A percentile compares a stretch with the other conserved stretches of the same genome.
These are phyloP conservation scores for Nothopassalora personata DNA, from an alignment of 2,329 filamentous ascomycete species.

Conservation along the genomic window DNA sequence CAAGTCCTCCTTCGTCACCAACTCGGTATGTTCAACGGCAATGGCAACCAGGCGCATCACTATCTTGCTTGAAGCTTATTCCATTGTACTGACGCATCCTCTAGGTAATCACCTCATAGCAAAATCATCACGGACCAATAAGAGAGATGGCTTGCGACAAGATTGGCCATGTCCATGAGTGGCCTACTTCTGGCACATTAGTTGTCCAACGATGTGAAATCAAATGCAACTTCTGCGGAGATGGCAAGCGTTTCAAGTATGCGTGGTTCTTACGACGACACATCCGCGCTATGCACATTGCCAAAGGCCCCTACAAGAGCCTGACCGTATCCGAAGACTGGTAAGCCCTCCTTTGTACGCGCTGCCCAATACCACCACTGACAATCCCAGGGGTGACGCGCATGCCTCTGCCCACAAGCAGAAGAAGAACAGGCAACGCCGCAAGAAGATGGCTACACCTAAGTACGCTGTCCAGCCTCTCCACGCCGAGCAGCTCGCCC, in stretches of 20 bases:
- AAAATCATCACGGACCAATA: neutral
- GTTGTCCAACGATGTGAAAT: slow-evolving; percentile 27
- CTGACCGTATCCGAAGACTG: slow-evolving; percentile 18
- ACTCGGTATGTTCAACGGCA: neutral
- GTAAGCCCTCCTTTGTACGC: slow-evolving; percentile 11
- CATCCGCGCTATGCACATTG: slow-evolving; percentile 23
- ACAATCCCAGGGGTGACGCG: slow-evolving; percentile 1
- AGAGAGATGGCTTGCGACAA: slow-evolving; percentile 26
- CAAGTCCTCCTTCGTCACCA: neutral
- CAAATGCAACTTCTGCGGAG: slow-evolving; percentile 25
- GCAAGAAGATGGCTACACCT: neutral
- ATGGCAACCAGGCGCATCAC: neutral
- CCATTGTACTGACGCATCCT: neutral
- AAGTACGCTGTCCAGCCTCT: neutral
- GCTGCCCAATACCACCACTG: neutral
- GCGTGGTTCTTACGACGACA: slow-evolving; percentile 30
- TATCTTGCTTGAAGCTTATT: neutral
- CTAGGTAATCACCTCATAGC: neutral
- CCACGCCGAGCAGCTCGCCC: neutral
- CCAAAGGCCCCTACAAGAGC: slow-evolving; percentile 10
- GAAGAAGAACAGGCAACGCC: neutral
- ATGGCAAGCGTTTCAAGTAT: slow-evolving; percentile 22
- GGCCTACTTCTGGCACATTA: slow-evolving; percentile 23
- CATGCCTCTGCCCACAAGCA: neutral
- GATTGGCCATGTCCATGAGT: slow-evolving; percentile 22